Base-by-base conservation (phyloP, 805 yeast species). In the Candida ficus region DNA sequence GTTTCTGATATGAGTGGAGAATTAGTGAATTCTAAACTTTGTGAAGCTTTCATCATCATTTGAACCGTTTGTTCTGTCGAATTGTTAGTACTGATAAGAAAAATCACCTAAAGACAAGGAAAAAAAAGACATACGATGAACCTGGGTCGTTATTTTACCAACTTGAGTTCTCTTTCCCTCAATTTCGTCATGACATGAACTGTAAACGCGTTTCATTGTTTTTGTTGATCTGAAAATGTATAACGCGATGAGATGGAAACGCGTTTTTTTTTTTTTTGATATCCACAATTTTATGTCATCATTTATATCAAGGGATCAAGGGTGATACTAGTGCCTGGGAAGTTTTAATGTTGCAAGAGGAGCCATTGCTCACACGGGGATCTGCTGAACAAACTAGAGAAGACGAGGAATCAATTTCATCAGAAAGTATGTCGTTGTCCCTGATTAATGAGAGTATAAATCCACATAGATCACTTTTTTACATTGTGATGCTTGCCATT, bases 401-500 rank as follows among this genome's bases (percentile, higher is more conserved):
- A 19, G 11, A 23, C 26, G 26, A 10, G 26, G 8, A 20, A 4
- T 2, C 10, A 20, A 6, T 12, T 17, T 20, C 40, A 7, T 40
- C 50, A n/a, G 29, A n/a, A 14, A 41, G 39, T 33, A 37, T 31
- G 31, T 39, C 46, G 6, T 35, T 57, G 56, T 20, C 53, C 48
- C 28, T 67, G 57, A 17, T 58, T 54, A 31, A 44, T 14, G 48
- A 44, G n/a, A 38, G 58, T 0, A 56, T 66, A 33, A 73, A 71
- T 38, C 77, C 78, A 2, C 64, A 62, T 4, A 52, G 80, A 18
- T 64, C 79, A 1, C 46, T 64, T 3, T 25, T 44, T 6, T 76
- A 74, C 44, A 67, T 76, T 11, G 47, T 76, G 7, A 48, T 71
- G 8, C 57, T 75, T 16, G 72, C 80, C 0, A 52, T 72, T 4